Conservation (phyloP, 2,329 filamentous ascomycete species). For the Aspergillus quadrilineatus region DNA sequence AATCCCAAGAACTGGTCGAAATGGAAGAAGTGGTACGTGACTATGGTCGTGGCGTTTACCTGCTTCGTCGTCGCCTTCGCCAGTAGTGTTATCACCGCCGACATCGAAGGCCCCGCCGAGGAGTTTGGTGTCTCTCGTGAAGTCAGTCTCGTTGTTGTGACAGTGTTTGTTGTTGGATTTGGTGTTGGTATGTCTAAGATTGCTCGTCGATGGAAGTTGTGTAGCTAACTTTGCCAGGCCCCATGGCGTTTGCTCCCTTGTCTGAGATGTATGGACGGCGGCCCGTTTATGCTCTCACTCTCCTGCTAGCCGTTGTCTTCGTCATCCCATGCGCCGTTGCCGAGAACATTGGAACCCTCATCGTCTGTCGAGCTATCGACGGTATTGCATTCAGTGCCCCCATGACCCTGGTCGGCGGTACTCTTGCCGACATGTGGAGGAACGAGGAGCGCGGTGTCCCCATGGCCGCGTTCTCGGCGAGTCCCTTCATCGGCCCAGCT, state of each 20-base stretch:
- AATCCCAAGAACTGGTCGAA: slow-evolving; percentile 88
- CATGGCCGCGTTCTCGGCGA: slow-evolving; percentile 82
- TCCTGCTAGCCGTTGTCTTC: slow-evolving; percentile 72
- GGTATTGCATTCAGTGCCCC: slow-evolving; percentile 82
- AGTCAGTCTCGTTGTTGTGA: slow-evolving; percentile 69
- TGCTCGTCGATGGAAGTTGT: not conserved
- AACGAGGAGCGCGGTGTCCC: slow-evolving; percentile 81
- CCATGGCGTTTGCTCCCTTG: slow-evolving; percentile 76
- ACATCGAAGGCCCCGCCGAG: slow-evolving; percentile 62
- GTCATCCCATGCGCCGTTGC: slow-evolving; percentile 77
- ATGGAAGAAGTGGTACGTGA: slow-evolving; percentile 76
- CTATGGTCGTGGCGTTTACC: slow-evolving; percentile 76
- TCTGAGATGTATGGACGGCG: slow-evolving; percentile 73
- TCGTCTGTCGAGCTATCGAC: slow-evolving; percentile 74
- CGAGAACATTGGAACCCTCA: slow-evolving; percentile 71
- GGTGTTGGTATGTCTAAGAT: slow-evolving; percentile 60
- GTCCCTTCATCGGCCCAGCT: slow-evolving; percentile 78
- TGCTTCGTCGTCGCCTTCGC: slow-evolving; percentile 72
- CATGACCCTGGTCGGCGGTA: slow-evolving; percentile 83
- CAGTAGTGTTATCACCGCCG: slow-evolving; percentile 75
- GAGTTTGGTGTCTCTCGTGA: slow-evolving; percentile 70
- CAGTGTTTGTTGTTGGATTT: slow-evolving; percentile 78
- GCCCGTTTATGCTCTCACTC: slow-evolving; percentile 67
- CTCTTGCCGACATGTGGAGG: slow-evolving; percentile 78
- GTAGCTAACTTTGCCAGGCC: slow-evolving; percentile 48